Percentiles rank a stretch among this genome's conserved stretches.
These are phyloP conservation scores for Teunomyces stri DNA, from an alignment of 805 yeast species.

Conservation along the genomic window DNA sequence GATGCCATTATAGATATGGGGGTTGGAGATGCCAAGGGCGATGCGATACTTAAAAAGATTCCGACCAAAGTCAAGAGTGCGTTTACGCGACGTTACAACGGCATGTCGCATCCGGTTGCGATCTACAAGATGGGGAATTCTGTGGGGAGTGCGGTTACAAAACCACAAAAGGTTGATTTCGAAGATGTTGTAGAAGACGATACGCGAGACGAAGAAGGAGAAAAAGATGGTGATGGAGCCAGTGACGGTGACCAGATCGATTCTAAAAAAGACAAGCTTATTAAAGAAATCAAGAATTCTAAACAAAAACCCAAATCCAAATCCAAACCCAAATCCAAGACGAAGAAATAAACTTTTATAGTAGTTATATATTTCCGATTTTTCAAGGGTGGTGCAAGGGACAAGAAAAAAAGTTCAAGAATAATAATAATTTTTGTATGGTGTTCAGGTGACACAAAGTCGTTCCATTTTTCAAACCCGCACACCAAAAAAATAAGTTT, in stretches of 20 bases:
- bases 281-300: conserved; percentile 37
- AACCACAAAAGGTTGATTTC: conserved; percentile 52
- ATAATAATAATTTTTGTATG: background rate
- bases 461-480: background rate
- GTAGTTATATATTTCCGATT: too few species aligned
- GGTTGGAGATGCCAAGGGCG: conserved; percentile 53
- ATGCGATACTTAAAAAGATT: conserved; percentile 52
- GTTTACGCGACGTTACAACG: conserved; percentile 83
- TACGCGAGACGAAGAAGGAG: conserved; percentile 38
- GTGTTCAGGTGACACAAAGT: background rate
- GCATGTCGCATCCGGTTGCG: conserved; percentile 76
- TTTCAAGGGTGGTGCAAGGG: background rate
- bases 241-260: conserved; percentile 47
- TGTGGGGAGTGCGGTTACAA: conserved; percentile 26
- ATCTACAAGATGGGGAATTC: conserved; percentile 72
- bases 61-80: conserved; percentile 79
- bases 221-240: conserved; percentile 44
- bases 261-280: conserved; percentile 59
- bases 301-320: background rate
- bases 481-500: background rate
- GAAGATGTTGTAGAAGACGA: conserved; percentile 68
- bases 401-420: background rate
- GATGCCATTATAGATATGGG: conserved; percentile 82
- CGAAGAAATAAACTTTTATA: background rate
- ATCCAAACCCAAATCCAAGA: conserved; percentile 14